phyloP scores from a whole-genome alignment of 768 basidiomycete species.

The Russula griseocarnosa region DNA sequence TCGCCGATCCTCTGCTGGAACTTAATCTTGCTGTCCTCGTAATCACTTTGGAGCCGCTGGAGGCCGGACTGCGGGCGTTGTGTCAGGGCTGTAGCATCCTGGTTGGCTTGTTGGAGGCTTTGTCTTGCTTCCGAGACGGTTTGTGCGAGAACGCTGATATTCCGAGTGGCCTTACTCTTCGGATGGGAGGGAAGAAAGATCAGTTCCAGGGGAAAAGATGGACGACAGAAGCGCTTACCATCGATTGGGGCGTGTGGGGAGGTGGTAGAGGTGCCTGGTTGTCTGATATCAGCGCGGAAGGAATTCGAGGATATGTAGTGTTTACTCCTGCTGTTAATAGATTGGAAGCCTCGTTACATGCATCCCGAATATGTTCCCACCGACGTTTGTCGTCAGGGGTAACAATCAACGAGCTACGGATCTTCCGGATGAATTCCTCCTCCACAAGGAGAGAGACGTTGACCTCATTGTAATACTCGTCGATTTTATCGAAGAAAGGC shows the following conservation, averaged over 20 bases:
- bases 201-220: background rate
- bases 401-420: slow-evolving; percentile 11
- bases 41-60: slow-evolving; percentile 12
- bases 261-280: background rate
- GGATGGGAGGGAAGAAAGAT: background rate
- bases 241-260: background rate
- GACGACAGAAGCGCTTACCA: background rate
- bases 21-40: slow-evolving; percentile 2
- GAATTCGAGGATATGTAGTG: too few relatives aligned
- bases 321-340: background rate
- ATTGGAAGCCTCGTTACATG: slow-evolving; percentile 11
- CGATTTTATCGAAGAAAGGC: slow-evolving; percentile 13
- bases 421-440: slow-evolving; percentile 4
- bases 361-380: slow-evolving; percentile 20
- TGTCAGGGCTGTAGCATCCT: background rate
- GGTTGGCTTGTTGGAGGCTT: background rate
- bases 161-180: slow-evolving; percentile 9
- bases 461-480: slow-evolving; percentile 10
- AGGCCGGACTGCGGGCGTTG: slow-evolving; percentile 6
- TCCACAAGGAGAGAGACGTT: slow-evolving; percentile 12
- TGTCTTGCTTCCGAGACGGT: background rate
- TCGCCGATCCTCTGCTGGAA: slow-evolving; percentile 10
- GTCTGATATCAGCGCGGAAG: background rate
- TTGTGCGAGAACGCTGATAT: slow-evolving; percentile 15
- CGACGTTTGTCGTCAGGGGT: slow-evolving; percentile 16